phyloP scores from a whole-genome alignment of 441 rosid genomes.

The Melastoma candidum region DNA sequence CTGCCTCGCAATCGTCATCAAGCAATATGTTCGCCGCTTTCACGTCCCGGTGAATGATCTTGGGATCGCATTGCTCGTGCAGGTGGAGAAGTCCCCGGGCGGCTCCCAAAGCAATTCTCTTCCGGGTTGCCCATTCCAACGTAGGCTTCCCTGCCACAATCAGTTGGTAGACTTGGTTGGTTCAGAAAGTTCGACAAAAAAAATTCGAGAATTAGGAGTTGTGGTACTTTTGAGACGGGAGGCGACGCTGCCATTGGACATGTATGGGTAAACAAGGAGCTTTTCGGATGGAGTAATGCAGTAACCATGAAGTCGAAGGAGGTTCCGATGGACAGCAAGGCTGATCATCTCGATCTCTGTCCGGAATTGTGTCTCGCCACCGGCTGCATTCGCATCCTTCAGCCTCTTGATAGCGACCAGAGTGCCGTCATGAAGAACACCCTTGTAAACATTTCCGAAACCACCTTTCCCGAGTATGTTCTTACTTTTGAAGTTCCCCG shows the following conservation, averaged over 20 bases:
- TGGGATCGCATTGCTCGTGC: conserved; percentile 18
- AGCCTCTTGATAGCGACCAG: conserved; percentile 14
- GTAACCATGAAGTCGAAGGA: conserved; percentile 13
- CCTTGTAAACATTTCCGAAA: conserved; percentile 17
- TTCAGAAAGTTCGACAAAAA: too few relatives aligned
- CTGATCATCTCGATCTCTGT: conserved; percentile 21
- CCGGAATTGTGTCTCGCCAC: conserved; percentile 16
- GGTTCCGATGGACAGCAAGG: conserved; percentile 18
- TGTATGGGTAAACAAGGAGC: conserved; percentile 18
- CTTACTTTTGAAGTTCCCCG: conserved; percentile 17
- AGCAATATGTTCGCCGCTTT: conserved; percentile 20
- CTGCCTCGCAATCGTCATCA: conserved; percentile 16
- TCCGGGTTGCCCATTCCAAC: conserved; percentile 17
- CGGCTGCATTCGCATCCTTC: conserved; percentile 11
- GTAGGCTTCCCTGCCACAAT: conserved; percentile 10
- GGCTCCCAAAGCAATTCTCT: conserved; percentile 20
- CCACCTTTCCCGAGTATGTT: conserved; percentile 20
- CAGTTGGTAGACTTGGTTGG: neutral
- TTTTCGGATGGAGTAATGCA: conserved; percentile 11
- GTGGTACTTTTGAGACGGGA: conserved; percentile 18
- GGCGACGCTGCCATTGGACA: conserved; percentile 19
- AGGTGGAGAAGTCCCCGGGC: conserved; percentile 17
- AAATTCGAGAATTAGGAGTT: too few relatives aligned
- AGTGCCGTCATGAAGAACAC: conserved; percentile 12
- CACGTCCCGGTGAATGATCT: conserved; percentile 18